These are phyloP conservation scores for Cyathus striatus DNA, from an alignment of 768 basidiomycete species.

Conservation along the genomic window DNA sequence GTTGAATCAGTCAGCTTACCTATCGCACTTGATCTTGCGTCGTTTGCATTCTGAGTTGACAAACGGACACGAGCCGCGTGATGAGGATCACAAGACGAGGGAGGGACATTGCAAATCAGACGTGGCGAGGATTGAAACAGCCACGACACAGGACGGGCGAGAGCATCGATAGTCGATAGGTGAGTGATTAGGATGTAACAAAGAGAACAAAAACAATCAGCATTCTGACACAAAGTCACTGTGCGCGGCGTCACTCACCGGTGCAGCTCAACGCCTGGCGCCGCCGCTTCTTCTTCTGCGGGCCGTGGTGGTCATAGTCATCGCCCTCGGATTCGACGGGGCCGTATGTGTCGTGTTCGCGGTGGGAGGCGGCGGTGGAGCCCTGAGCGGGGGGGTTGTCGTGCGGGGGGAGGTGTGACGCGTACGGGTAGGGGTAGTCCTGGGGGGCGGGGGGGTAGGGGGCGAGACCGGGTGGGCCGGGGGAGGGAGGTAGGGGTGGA, in stretches of 20 bases:
- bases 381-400: slow-evolving; percentile 11
- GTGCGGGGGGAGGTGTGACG: slow-evolving; percentile 8
- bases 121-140: too few relatives aligned
- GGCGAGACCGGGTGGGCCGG: slow-evolving; percentile 19
- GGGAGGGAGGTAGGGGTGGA: slow-evolving; percentile 63
- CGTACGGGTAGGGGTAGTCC: slow-evolving; percentile 6
- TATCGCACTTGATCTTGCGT: slow-evolving; percentile 86
- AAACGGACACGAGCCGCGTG: slow-evolving; percentile 13
- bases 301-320: slow-evolving; percentile 46
- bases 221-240: too few relatives aligned
- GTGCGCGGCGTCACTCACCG: slow-evolving; percentile 44
- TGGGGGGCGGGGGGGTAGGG: slow-evolving; percentile 39
- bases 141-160: too few relatives aligned
- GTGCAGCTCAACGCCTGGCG: slow-evolving; percentile 83
- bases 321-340: slow-evolving; percentile 54
- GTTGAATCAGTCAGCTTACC: slow-evolving; percentile 37
- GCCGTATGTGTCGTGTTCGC: slow-evolving; percentile 22
- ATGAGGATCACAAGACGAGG: slow-evolving; percentile 18
- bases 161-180: slow-evolving; percentile 15
- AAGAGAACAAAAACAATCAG: slow-evolving; percentile 7
- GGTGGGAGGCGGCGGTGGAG: neutral
- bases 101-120: slow-evolving; percentile 13
- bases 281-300: slow-evolving; percentile 78
- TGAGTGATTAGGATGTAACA: slow-evolving; percentile 14
- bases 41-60: slow-evolving; percentile 72